phyloP scores from a whole-genome alignment of 2,329 filamentous ascomycete species.

The Aspergillus piperis region DNA sequence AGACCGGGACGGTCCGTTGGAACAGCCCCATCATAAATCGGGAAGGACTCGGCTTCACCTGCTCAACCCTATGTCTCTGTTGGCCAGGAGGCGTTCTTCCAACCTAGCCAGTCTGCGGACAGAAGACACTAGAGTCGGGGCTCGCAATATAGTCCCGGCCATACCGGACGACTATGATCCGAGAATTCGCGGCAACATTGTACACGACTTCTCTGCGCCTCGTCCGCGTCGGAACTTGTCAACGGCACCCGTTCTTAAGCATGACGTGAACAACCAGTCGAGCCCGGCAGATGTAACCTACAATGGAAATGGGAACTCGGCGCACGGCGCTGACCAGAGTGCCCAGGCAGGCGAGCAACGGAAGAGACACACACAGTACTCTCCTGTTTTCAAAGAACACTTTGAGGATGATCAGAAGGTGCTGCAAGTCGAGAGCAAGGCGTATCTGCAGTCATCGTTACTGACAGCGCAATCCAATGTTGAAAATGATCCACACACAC shows the following conservation, averaged over 20 bases:
- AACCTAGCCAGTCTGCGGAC: slow-evolving; percentile 51
- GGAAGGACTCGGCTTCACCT: slow-evolving; percentile 57
- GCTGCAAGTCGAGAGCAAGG: slow-evolving; percentile 45
- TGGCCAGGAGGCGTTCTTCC: slow-evolving; percentile 59
- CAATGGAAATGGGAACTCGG: slow-evolving; percentile 7
- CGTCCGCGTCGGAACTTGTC: slow-evolving; percentile 48
- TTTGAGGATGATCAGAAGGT: slow-evolving; percentile 54
- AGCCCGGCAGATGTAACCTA: slow-evolving; percentile 21
- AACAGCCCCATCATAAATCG: slow-evolving; percentile 34
- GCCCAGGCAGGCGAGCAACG: slow-evolving; percentile 26
- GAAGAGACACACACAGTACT: slow-evolving; percentile 48
- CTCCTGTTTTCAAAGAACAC: slow-evolving; percentile 62
- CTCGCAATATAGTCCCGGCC: slow-evolving; percentile 51
- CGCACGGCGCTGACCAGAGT: slow-evolving; percentile 15
- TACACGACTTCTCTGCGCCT: slow-evolving; percentile 67
- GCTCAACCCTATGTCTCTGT: slow-evolving; percentile 62
- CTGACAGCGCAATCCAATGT: slow-evolving; percentile 33
- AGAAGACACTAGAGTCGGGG: slow-evolving; percentile 54
- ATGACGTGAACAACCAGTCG: slow-evolving; percentile 12
- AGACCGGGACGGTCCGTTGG: slow-evolving; percentile 32
- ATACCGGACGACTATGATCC: slow-evolving; percentile 65
- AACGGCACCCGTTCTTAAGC: slow-evolving; percentile 21
- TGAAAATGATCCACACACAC: slow-evolving; percentile 31
- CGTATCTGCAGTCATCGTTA: slow-evolving; percentile 45
- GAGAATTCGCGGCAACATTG: slow-evolving; percentile 62